Evolutionary conservation across 495 filamentous ascomycete species (phyloP), one percentile per base, ranked within the genome.

Genomic region (Bryoglossum gracile): DNA sequence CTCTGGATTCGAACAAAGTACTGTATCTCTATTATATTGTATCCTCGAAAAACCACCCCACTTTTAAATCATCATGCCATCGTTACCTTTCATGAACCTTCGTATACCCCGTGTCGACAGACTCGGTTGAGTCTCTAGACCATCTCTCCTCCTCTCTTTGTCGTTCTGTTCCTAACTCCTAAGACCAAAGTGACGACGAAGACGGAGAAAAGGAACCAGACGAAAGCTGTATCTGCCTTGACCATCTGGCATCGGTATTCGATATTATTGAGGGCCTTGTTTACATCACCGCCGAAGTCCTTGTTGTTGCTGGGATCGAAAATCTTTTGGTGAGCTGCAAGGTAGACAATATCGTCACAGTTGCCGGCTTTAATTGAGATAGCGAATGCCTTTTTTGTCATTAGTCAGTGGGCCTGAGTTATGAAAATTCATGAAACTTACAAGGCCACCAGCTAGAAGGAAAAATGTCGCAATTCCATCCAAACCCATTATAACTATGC

Each of bases 371-470:
- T 48, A 8, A 42, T n/a, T 33, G 35, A 32, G 3, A 23, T 42
- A 22, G 53, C 56, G 38, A 42, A 53, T 24, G 56, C 56, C 56
- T 59, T 21, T 3, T 17, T 1, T 10, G 14, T 30, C 14, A 24
- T 16, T 13, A 36, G 33, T 26, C 40, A 35, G 22, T 30, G n/a
- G 8, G 9, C 8, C 2, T 19, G 25, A 13, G 9, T 16, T 5
- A 1, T 28, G 4, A 16, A 21, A 6, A 10, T 14, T 14, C 28
- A 33, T 21, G 34, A 8, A 33, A 74, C 78, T 55, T 70, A 80
- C 77, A 43, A 78, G 70, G 16, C 68, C 78, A 25, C 69, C 74
- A 10, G 69, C 74, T 3, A 80, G 59, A 32, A 74, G 65, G 24
- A 77, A 63, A 13, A 76, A 42, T 0, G 56, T 50, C 0, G 68